Evolutionary conservation across 1,139 yeast species (phyloP).

Genomic region (Scheffersomyces titani): DNA sequence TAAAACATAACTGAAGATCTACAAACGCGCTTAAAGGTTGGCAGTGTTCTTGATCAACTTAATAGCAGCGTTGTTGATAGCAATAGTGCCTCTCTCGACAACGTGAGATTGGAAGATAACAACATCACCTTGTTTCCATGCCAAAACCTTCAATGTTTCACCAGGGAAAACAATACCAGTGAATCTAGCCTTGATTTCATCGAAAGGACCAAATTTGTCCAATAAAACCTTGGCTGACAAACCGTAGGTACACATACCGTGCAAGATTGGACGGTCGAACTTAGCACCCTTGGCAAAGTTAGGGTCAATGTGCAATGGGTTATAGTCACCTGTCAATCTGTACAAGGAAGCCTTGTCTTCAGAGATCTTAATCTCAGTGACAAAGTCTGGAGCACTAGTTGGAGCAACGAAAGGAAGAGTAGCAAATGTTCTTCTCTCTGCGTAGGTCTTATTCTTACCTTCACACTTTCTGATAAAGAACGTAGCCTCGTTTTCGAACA

Average conservation of each 20-base stretch:
- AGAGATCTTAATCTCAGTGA: constrained; percentile 57
- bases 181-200: constrained; percentile 88
- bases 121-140: constrained; percentile 76
- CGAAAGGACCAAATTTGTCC: constrained; percentile 80
- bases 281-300: constrained; percentile 85
- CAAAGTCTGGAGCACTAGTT: constrained; percentile 66
- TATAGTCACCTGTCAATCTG: constrained; percentile 90
- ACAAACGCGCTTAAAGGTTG: constrained; percentile 30
- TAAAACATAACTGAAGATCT: neutral
- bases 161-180: constrained; percentile 97
- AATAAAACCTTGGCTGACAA: constrained; percentile 72
- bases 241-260: constrained; percentile 90
- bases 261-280: constrained; percentile 85
- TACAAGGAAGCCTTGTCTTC: constrained; percentile 86
- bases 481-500: constrained; percentile 84
- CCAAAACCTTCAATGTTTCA: constrained; percentile 76
- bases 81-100: constrained; percentile 75
- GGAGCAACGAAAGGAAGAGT: constrained; percentile 69
- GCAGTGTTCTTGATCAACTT: constrained; percentile 54
- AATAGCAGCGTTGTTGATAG: constrained; percentile 86
- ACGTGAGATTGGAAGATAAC: constrained; percentile 84
- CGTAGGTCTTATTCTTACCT: constrained; percentile 57
- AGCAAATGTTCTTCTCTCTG: constrained; percentile 57
- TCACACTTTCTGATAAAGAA: constrained; percentile 84
- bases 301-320: constrained; percentile 96